These are phyloP conservation scores for Eimeria zaria DNA, from an alignment of 169 alveolate genomes.

Conservation along the genomic window DNA sequence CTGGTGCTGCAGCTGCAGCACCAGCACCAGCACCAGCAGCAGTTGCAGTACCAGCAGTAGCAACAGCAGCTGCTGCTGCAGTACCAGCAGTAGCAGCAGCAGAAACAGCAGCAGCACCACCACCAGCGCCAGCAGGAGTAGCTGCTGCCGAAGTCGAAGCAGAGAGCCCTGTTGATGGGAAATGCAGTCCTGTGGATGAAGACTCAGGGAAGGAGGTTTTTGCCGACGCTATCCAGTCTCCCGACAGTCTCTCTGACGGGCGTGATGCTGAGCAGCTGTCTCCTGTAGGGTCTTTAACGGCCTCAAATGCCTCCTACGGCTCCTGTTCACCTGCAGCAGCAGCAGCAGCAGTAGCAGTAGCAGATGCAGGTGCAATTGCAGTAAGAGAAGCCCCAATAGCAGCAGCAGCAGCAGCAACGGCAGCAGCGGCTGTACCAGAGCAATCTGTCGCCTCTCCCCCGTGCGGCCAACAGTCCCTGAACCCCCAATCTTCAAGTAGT, in stretches of 20 bases:
- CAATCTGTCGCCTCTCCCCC: not conserved
- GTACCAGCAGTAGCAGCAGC: not conserved
- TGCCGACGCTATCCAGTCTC: not conserved
- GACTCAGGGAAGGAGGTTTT: not conserved
- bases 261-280: not conserved
- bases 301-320: not conserved
- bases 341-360: not conserved
- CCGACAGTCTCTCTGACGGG: not conserved
- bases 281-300: not conserved
- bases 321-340: not conserved
- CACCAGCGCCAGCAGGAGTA: not conserved
- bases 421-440: not conserved
- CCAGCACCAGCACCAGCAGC: not conserved
- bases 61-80: not conserved
- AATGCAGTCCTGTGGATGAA: not conserved
- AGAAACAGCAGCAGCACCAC: not conserved
- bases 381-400: not conserved
- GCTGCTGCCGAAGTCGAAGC: too few species aligned
- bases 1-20: not conserved
- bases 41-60: not conserved
- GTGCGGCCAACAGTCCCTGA: not conserved
- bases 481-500: not conserved
- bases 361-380: too few species aligned
- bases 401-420: not conserved
- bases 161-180: not conserved